These are phyloP conservation scores for Hibiscus syriacus DNA, from an alignment of 345 rosid genomes.

Conservation along the genomic window DNA sequence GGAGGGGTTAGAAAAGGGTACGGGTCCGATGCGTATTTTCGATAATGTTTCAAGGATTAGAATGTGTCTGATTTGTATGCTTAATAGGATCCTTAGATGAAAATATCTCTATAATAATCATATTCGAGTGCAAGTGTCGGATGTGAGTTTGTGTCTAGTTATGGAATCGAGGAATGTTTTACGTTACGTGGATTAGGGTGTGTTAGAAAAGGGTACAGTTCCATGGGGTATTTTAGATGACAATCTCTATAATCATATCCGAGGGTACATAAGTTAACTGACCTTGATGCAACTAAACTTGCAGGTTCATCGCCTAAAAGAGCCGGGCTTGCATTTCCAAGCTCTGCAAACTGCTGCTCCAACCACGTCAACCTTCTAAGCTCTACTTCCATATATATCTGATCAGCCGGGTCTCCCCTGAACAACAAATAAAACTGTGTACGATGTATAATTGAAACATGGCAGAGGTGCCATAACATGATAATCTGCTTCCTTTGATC, in stretches of 20 bases:
- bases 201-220: too few relatives aligned
- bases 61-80: too few relatives aligned
- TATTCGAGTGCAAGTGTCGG: too few relatives aligned
- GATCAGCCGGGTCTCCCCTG: slow-evolving; percentile 73
- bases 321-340: slow-evolving; percentile 96
- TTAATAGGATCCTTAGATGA: too few relatives aligned
- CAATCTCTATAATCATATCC: too few relatives aligned
- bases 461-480: slow-evolving; percentile 98
- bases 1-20: too few relatives aligned
- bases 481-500: slow-evolving; percentile 81
- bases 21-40: too few relatives aligned
- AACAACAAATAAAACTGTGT: slow-evolving; percentile 82
- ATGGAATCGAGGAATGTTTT: too few relatives aligned
- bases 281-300: slow-evolving; percentile 80
- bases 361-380: slow-evolving; percentile 77
- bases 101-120: too few relatives aligned
- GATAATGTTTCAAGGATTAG: too few relatives aligned
- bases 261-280: neutral
- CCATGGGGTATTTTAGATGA: neutral
- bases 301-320: slow-evolving; percentile 91
- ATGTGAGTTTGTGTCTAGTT: too few relatives aligned
- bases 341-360: slow-evolving; percentile 88
- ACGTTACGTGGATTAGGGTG: too few relatives aligned
- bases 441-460: slow-evolving; percentile 80
- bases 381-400: slow-evolving; percentile 93